Evolutionary conservation across 768 basidiomycete genomes (phyloP).

Genomic region (Dictyophora rubrovolvata): DNA sequence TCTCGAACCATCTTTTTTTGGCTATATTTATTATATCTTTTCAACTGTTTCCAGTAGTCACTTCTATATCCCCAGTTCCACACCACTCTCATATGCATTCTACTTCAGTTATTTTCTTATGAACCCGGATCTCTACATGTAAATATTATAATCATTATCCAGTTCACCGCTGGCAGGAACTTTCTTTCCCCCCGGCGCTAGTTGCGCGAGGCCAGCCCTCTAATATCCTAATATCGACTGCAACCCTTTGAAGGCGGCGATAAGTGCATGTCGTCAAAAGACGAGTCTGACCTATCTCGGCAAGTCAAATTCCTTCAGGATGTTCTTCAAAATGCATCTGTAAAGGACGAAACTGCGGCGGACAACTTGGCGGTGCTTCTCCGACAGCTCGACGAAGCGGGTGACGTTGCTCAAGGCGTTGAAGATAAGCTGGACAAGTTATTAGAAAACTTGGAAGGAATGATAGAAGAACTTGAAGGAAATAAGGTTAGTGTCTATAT

Average conservation of each 20-base stretch:
- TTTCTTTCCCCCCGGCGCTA: too few relatives aligned
- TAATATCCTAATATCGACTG: background rate
- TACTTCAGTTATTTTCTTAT: too few relatives aligned
- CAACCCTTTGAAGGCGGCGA: background rate
- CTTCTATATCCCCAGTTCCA: background rate
- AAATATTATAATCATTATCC: too few relatives aligned
- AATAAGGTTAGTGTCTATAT: background rate
- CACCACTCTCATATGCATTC: too few relatives aligned
- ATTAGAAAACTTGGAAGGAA: conserved; percentile 29
- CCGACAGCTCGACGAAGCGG: conserved; percentile 43
- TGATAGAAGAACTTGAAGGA: background rate
- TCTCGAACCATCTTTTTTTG: background rate
- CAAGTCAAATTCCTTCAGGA: background rate
- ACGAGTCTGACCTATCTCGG: background rate
- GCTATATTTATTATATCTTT: background rate
- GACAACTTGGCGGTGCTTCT: conserved; percentile 42
- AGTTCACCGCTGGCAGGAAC: too few relatives aligned
- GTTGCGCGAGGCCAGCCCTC: too few relatives aligned
- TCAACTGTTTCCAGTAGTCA: background rate
- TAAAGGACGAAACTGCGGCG: conserved; percentile 24
- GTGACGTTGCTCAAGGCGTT: conserved; percentile 49
- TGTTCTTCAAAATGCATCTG: background rate
- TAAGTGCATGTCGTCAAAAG: background rate
- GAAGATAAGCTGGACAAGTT: conserved; percentile 55
- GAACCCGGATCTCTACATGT: too few relatives aligned